These are phyloP conservation scores for Paxillus involutus DNA, from an alignment of 768 basidiomycete genomes.

Conservation along the genomic window DNA sequence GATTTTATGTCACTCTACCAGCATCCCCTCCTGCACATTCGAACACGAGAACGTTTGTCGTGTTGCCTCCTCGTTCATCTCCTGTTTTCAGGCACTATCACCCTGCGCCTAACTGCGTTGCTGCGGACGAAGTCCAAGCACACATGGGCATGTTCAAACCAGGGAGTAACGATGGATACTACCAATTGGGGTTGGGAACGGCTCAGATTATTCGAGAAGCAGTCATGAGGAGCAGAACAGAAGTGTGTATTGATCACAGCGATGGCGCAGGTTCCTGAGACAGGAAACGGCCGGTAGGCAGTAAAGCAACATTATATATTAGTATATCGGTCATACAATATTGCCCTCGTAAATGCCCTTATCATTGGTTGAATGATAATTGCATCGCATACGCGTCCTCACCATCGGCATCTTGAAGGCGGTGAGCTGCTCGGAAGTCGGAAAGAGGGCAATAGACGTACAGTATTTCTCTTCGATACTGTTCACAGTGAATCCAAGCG, in stretches of 20 bases:
- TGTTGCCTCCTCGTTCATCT: constrained; percentile 59
- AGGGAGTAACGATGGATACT: constrained; percentile 86
- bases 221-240: constrained; percentile 26
- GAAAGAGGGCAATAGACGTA: constrained; percentile 41
- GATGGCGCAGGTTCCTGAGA: background rate
- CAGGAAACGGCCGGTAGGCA: constrained; percentile 1
- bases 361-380: constrained; percentile 48
- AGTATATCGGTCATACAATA: constrained; percentile 4
- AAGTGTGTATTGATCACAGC: background rate
- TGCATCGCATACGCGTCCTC: constrained; percentile 95
- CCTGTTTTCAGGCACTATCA: constrained; percentile 54
- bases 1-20: constrained; percentile 81
- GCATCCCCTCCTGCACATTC: constrained; percentile 58
- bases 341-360: background rate
- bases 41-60: constrained; percentile 69
- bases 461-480: constrained; percentile 90
- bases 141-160: constrained; percentile 89
- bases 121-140: constrained; percentile 76
- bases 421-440: constrained; percentile 8
- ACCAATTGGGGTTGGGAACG: constrained; percentile 73
- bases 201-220: constrained; percentile 64
- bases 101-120: constrained; percentile 64
- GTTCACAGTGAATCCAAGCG: constrained; percentile 85
- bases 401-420: constrained; percentile 78
- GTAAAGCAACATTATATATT: constrained; percentile 8